Percentiles rank a stretch among this genome's conserved stretches.
These are phyloP conservation scores for Paramecium sonneborni DNA, from an alignment of 73 alveolate genomes.

Conservation along the genomic window DNA sequence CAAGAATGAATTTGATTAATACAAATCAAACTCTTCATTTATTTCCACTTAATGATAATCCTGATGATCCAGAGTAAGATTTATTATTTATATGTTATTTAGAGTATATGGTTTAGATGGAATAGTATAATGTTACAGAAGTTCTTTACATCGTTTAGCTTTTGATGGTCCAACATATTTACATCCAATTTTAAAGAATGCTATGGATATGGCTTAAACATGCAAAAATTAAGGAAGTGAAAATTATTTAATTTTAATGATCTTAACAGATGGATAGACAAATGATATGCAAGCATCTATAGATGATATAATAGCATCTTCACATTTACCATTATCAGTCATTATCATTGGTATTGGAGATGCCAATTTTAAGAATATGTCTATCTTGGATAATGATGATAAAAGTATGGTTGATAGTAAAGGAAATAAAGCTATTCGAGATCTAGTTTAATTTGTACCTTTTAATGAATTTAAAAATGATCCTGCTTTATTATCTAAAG, in stretches of 20 bases:
- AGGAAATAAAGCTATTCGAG: conserved; percentile 75
- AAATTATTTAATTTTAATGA: conserved; percentile 81
- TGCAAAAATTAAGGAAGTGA: conserved; percentile 38
- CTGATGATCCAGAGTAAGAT: conserved; percentile 15
- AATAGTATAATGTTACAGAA: conserved; percentile 72
- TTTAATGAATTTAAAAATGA: conserved; percentile 72
- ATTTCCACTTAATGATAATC: conserved; percentile 36
- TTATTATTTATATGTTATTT: not conserved
- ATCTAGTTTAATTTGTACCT: conserved; percentile 87
- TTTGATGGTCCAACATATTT: conserved; percentile 85
- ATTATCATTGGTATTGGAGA: conserved; percentile 90
- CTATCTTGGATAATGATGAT: conserved; percentile 93
- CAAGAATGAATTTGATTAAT: conserved; percentile 57
- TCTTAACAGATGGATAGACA: conserved; percentile 94
- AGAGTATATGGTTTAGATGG: conserved; percentile 71
- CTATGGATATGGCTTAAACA: conserved; percentile 68
- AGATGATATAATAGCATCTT: conserved; percentile 75
- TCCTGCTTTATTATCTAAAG: conserved; percentile 73
- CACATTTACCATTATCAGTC: conserved; percentile 81
- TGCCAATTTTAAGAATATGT: conserved; percentile 80
- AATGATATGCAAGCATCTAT: conserved; percentile 86
- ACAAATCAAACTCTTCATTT: conserved; percentile 6
- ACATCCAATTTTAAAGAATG: conserved; percentile 69
- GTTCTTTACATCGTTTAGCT: conserved; percentile 55
- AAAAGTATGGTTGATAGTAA: conserved; percentile 61